Evolutionary conservation across 2,329 filamentous ascomycete species (phyloP).

Genomic region (Trichothecium roseum): DNA sequence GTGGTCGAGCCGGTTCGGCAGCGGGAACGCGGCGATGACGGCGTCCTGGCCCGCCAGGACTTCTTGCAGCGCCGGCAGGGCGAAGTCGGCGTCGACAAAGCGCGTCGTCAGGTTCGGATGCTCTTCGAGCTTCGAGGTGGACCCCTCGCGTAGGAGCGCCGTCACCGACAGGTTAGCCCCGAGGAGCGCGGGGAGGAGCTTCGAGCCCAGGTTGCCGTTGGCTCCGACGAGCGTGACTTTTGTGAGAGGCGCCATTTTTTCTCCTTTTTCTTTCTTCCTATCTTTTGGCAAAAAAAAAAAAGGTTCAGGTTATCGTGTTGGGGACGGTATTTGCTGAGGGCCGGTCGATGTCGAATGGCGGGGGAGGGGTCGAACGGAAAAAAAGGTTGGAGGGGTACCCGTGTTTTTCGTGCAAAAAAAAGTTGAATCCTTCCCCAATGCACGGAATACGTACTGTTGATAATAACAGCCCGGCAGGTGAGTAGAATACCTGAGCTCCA

Average conservation of each 20-base stretch:
- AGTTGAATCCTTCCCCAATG: too few species aligned
- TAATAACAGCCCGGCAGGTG: too few species aligned
- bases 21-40: conserved; percentile 30
- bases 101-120: conserved; percentile 11
- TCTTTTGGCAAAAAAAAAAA: too few species aligned
- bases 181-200: conserved; percentile 25
- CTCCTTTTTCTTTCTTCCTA: too few species aligned
- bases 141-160: conserved; percentile 36
- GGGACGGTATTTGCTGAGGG: too few species aligned
- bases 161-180: conserved; percentile 37
- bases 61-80: conserved; percentile 26
- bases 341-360: too few species aligned
- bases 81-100: conserved; percentile 17
- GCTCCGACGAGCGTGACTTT: conserved; percentile 23
- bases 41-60: conserved; percentile 47
- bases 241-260: conserved; percentile 7
- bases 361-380: too few species aligned
- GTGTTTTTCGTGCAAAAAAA: too few species aligned
- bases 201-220: conserved; percentile 28
- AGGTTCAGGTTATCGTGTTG: too few species aligned
- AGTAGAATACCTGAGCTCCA: too few species aligned
- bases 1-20: conserved; percentile 29
- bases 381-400: too few species aligned
- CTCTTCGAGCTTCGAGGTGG: conserved; percentile 17
- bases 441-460: too few species aligned